phyloP scores from a whole-genome alignment of 257 asterid species.

The Cordia subcordata region DNA sequence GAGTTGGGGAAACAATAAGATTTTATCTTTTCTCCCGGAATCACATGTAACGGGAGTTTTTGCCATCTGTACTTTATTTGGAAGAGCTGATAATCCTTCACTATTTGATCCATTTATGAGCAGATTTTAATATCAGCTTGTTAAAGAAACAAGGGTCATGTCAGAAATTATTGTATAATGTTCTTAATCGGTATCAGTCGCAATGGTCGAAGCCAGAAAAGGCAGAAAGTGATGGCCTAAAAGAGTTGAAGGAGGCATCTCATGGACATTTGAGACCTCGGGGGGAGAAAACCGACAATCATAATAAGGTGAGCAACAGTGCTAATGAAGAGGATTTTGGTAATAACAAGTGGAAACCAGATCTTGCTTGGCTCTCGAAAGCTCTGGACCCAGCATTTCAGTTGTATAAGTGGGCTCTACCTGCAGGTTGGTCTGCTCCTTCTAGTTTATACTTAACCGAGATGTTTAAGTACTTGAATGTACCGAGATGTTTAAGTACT shows the following conservation, averaged over 20 bases:
- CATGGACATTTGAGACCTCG: conserved; percentile 16
- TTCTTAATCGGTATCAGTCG: conserved; percentile 44
- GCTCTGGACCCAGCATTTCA: conserved; percentile 91
- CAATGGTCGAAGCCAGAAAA: conserved; percentile 54
- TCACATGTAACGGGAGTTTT: no score
- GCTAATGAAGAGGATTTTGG: conserved; percentile 38
- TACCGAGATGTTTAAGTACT: neutral
- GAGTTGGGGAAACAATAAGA: no score
- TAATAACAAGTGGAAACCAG: conserved; percentile 62
- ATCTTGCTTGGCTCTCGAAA: conserved; percentile 75
- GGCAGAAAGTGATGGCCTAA: conserved; percentile 25
- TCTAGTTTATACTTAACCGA: neutral
- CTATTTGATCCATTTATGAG: neutral
- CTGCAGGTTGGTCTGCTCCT: conserved; percentile 43
- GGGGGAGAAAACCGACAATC: neutral
- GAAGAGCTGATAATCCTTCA: neutral
- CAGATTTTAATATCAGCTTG: conserved; percentile 45
- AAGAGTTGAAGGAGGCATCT: conserved; percentile 11
- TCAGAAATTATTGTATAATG: conserved; percentile 24
- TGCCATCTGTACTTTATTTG: no score
- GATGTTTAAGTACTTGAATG: neutral
- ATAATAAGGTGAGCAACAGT: conserved; percentile 21
- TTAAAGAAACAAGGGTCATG: conserved; percentile 31
- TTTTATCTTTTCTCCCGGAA: no score
- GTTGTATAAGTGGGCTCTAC: conserved; percentile 73